Evolutionary conservation across 805 yeast species (phyloP), one percentile per base, ranked within the genome.

Genomic region (Torulaspora indica): DNA sequence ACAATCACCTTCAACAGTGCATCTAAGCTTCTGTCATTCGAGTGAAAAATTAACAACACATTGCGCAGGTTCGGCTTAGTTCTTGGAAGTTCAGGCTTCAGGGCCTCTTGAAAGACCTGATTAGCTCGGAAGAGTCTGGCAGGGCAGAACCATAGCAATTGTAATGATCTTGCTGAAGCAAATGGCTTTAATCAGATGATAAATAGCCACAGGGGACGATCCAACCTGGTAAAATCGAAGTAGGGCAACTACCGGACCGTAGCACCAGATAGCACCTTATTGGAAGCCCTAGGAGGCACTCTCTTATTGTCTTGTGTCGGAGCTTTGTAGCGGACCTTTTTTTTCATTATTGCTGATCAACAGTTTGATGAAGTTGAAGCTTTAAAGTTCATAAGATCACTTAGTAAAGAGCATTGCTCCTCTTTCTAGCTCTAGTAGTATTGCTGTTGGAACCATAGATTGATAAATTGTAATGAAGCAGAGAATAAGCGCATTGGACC

Each of bases 401-500:
- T 7, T 3, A 29, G n/a, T 28, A 28, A 4, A 10, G 3, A 6
- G 1, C 17, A 29, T 14, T 13, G 22, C 5, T 20, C 5, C 4
- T 20, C 22, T 20, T 20, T 20, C 22, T 5, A 20, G 22, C 22
- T 20, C n/a, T n/a, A n/a, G 22, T 4, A 20, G 5, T 20, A 20
- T 20, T 20, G 22, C 22, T 5, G 5, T 20, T 20, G 22, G n/a
- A n/a, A n/a, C n/a, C n/a, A n/a, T n/a, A n/a, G n/a, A n/a, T n/a
- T n/a, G 33, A 15, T 7, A 10, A 14, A 4, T 17, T 5, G 8
- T 8, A 13, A 65, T 65, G 69, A 65, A 90, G 81, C 97, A 91
- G 74, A 76, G 97, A 68, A 77, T 89, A 44, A 82, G 90, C 5
- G 82, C 95, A 2, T 69, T 91, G 46, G 98, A 91, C 64, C 73